Conservation (phyloP, 495 filamentous ascomycete species). For the Aspergillus steynii region DNA sequence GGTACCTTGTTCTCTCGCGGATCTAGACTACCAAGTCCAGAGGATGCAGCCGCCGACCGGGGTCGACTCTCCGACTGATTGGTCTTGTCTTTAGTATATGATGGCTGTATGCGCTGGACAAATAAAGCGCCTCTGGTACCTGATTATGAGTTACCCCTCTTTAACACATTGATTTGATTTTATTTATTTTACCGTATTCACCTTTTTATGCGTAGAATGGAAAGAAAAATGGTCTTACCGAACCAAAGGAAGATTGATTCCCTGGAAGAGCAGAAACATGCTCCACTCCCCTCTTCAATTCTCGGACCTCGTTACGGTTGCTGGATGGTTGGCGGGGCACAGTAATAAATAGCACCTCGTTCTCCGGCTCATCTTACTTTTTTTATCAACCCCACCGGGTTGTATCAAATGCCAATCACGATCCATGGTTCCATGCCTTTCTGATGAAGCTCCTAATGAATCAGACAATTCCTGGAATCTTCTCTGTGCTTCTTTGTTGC, state of each 20-base stretch:
- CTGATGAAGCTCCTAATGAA: not conserved
- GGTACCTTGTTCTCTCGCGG: too few species aligned
- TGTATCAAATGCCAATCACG: constrained; percentile 14
- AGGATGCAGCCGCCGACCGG: too few species aligned
- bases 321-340: constrained; percentile 3
- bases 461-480: not conserved
- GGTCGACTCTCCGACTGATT: too few species aligned
- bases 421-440: constrained; percentile 3
- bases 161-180: too few species aligned
- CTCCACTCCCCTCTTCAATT: not conserved
- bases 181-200: too few species aligned
- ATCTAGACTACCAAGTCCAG: too few species aligned
- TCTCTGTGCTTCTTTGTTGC: not conserved
- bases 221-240: too few species aligned
- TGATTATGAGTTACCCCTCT: not conserved
- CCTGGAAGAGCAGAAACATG: not conserved
- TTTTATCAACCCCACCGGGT: constrained; percentile 18
- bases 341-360: not conserved
- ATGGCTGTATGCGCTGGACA: too few species aligned
- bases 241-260: not conserved
- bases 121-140: not conserved
- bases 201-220: too few species aligned
- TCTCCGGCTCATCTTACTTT: constrained; percentile 12
- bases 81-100: too few species aligned
- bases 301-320: not conserved